A percentile compares a stretch with the other conserved stretches of the same genome.
Evolutionary conservation across 768 basidiomycete species (phyloP).

Genomic region (Exidia glandulosa): DNA sequence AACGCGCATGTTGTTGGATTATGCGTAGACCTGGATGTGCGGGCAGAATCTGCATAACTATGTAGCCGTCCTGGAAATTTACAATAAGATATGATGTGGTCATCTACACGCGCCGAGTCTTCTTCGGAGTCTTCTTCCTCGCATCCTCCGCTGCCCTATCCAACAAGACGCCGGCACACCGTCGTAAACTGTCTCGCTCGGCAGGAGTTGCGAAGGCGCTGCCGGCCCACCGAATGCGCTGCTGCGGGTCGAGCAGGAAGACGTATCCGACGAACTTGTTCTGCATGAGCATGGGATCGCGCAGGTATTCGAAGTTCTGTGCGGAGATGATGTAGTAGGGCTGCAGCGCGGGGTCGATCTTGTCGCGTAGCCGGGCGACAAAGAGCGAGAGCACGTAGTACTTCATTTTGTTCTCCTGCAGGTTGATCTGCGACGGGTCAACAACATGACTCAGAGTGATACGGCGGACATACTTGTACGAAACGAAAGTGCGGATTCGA

Average conservation of each 20-base stretch:
- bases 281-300: conserved; percentile 75
- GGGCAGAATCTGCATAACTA: too few relatives aligned
- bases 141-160: conserved; percentile 36
- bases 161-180: conserved; percentile 58
- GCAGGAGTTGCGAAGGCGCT: conserved; percentile 73
- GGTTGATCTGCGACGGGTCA: conserved; percentile 48
- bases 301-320: conserved; percentile 77
- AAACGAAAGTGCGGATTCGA: conserved; percentile 56
- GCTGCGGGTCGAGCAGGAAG: conserved; percentile 76
- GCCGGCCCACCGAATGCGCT: conserved; percentile 85
- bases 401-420: conserved; percentile 91
- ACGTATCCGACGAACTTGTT: conserved; percentile 90
- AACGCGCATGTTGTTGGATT: too few relatives aligned
- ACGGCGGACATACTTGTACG: conserved; percentile 31
- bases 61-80: too few relatives aligned
- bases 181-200: conserved; percentile 59
- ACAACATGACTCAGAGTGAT: background rate
- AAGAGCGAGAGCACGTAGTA: conserved; percentile 82
- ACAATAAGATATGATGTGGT: too few relatives aligned
- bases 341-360: conserved; percentile 53
- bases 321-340: conserved; percentile 67
- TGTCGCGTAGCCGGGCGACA: conserved; percentile 56
- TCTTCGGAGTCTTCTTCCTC: too few relatives aligned
- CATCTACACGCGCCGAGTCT: too few relatives aligned
- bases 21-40: too few relatives aligned